Base-by-base conservation (phyloP, 2,329 filamentous ascomycete genomes). In the Blastomyces percursus region DNA sequence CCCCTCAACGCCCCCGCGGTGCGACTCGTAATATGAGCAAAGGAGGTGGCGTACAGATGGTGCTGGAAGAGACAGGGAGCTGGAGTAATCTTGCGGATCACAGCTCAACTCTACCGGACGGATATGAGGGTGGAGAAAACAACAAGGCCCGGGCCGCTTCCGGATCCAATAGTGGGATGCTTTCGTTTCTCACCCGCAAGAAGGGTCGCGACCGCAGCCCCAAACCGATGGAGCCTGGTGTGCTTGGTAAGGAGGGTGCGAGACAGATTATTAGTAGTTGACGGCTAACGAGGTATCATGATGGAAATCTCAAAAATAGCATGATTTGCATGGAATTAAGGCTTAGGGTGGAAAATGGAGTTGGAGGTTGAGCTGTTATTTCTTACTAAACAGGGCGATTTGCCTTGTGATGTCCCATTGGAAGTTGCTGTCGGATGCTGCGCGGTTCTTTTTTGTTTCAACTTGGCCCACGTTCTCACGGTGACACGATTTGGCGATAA, bases 211-310 rank as follows among this genome's bases (percentile, higher is more conserved):
- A 91, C 62, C 86, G 91, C 75, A 96, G 91, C 73, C 94, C 94
- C 1, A 96, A 96, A 78, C 92, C 92, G 32, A 93, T 91, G 74
- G 92, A 97, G 77, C 84, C 91, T 62, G 94, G 94, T 63, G 92
- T 99, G 8, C 73, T 99, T 63, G 94, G 94, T 63, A 97, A 97
- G 73, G 92, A 97, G 74, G 94, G 94, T 19, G 92, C 94, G 12
- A 83, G 94, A 72, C 87, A 91, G 66, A 84, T 93, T 62, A 88
- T 93, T 71, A 86, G 84, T 51, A 57, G 55, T 42, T 59, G 42
- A 59, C 9, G 21, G 5, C 46, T 59, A 30, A 69, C 89, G 79
- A 78, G 69, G 11, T 16, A 44, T 54, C 27, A 35, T 54, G 30
- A 35, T n/a, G 51, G 51, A 54, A 32, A 35, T 54, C 9, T 21